Evolutionary conservation across 1,284 basidiomycete genomes (phyloP), one percentile per base, ranked within the genome.

Genomic region (Hypsizygus ulmarius): DNA sequence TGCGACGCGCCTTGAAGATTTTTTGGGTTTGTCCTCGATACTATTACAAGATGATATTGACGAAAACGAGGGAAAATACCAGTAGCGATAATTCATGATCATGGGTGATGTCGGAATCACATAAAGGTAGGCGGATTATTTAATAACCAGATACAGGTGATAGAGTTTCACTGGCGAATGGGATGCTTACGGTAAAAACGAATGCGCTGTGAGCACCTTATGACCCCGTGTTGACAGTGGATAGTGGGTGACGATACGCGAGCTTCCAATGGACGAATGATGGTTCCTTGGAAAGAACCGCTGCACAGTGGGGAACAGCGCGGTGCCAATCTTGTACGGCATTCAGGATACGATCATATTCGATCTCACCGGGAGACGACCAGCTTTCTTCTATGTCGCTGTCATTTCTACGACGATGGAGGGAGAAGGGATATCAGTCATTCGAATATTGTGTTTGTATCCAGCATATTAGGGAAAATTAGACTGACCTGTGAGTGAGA

Each of bases 251-350:
- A 21, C 45, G 34, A 32, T 53, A 46, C 6, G 33, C 36, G 12
- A 39, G 16, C 16, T 39, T 39, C 37, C 37, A 39, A 14, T 33
- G 25, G 14, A 45, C 27, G n/a, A 45, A 39, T 32, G 44, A 45
- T 39, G 37, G 44, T 39, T 35, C 44, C 37, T 50, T 47, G 30
- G 40, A 44, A n/a, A 47, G 28, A 16, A 44, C 45, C 11, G 49
- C 37, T 21, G 44, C n/a, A 35, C 43, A 50, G 32, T 37, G 41
- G 18, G 41, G 29, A n/a, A n/a, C n/a, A n/a, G n/a, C n/a, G n/a
- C n/a, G n/a, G 30, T 50, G 32, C 44, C 43, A 47, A 25, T 34
- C 44, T 14, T 40, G 32, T 25, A 50, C 44, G 15, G 39, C 21
- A 16, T 39, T 11, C 12, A 47, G 29, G 32, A 50, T n/a, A n/a